A percentile compares a stretch with the other conserved stretches of the same genome.
Evolutionary conservation across 2,329 filamentous ascomycete genomes (phyloP).

Genomic region (Nigrospora osmanthi): DNA sequence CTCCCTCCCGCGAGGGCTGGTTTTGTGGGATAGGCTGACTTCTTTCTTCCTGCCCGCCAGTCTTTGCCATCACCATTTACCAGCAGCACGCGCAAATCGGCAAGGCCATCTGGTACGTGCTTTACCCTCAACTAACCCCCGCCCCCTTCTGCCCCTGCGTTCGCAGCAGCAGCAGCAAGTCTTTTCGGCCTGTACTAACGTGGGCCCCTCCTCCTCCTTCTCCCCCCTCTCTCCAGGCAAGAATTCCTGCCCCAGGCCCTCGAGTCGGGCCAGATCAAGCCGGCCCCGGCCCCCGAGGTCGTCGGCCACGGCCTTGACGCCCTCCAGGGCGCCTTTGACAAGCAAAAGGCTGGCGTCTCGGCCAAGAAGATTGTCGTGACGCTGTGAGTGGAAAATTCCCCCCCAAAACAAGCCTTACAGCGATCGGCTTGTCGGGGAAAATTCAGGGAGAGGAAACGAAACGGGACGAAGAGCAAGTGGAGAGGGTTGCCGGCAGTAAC

Average conservation of each 20-base stretch:
- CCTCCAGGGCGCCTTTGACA: not conserved
- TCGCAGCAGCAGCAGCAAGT: too few species aligned
- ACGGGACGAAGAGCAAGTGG: too few species aligned
- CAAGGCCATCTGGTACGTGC: constrained; percentile 2
- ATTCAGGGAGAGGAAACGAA: too few species aligned
- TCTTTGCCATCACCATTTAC: constrained; percentile 2
- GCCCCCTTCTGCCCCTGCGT: too few species aligned
- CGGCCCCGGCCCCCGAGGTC: constrained; percentile 1
- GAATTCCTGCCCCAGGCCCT: constrained; percentile 2
- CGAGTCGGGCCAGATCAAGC: constrained; percentile 3
- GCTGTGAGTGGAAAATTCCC: not conserved
- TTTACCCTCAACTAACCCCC: not conserved
- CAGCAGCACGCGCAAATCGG: not conserved
- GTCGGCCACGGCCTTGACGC: constrained; percentile 2
- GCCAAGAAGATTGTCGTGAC: constrained; percentile 3
- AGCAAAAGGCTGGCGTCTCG: constrained; percentile 2
- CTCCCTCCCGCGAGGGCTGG: too few species aligned
- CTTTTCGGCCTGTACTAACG: too few species aligned
- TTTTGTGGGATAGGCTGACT: not conserved
- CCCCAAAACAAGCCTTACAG: too few species aligned
- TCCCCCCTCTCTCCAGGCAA: not conserved
- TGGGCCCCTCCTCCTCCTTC: too few species aligned
- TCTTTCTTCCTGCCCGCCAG: not conserved
- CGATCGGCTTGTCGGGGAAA: too few species aligned
- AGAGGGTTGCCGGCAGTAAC: too few species aligned